Evolutionary conservation across 1,284 basidiomycete species (phyloP).

Genomic region (Heterobasidion irregulare): DNA sequence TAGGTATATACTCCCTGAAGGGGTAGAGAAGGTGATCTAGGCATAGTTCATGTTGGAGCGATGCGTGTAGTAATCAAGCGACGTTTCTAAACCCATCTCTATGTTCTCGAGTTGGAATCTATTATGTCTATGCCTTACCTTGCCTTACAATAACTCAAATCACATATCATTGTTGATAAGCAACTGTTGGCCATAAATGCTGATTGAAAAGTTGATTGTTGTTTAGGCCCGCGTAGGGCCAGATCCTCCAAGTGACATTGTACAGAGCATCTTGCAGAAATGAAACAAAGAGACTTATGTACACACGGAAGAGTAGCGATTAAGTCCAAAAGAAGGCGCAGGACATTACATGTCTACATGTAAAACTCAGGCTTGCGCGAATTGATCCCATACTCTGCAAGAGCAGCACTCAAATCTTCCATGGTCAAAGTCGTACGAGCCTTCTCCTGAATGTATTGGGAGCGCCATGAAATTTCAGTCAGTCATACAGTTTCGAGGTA

Average conservation of each 20-base stretch:
- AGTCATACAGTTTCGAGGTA: neutral
- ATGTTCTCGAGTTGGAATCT: no score
- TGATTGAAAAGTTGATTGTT: no score
- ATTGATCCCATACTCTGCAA: conserved; percentile 93
- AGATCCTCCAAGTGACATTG: no score
- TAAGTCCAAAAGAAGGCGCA: neutral
- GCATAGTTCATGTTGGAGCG: neutral
- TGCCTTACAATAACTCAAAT: no score
- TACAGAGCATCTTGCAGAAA: neutral
- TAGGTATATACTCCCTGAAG: conserved; percentile 35
- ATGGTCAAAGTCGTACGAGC: conserved; percentile 95
- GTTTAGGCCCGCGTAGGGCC: no score
- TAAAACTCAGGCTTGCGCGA: conserved; percentile 90
- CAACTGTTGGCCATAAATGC: no score
- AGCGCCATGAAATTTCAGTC: neutral
- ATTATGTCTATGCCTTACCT: no score
- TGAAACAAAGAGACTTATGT: neutral
- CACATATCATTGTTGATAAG: no score
- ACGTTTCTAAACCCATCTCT: no score
- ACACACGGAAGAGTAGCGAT: neutral
- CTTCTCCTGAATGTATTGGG: conserved; percentile 57
- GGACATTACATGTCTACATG: conserved; percentile 32
- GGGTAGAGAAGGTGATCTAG: conserved; percentile 34
- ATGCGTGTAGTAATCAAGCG: neutral
- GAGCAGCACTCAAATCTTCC: conserved; percentile 91